phyloP scores from a whole-genome alignment of 2,329 filamentous ascomycete species.

The Botrytis fabae region DNA sequence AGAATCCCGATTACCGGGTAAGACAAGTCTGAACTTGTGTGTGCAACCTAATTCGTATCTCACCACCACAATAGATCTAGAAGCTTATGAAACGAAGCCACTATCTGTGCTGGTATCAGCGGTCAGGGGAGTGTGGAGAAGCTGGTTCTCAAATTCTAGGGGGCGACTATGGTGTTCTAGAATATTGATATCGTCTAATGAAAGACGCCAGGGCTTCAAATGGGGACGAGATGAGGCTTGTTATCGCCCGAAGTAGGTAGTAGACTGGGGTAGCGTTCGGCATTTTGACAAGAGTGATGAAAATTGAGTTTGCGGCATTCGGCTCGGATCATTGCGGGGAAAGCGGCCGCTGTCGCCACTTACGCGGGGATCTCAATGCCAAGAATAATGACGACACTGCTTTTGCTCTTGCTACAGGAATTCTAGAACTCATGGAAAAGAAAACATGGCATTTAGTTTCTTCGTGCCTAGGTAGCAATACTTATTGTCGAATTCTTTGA shows the following conservation, averaged over 20 bases:
- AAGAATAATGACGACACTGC: constrained; percentile 9
- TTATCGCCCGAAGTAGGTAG: background rate
- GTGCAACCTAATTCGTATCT: background rate
- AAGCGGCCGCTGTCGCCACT: constrained; percentile 7
- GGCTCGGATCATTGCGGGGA: background rate
- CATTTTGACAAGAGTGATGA: background rate
- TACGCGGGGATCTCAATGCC: background rate
- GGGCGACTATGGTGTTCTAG: background rate
- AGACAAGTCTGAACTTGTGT: background rate
- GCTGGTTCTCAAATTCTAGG: background rate
- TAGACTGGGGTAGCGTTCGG: background rate
- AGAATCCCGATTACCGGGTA: background rate
- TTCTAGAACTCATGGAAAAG: constrained; percentile 2
- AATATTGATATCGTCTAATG: background rate
- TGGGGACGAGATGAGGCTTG: background rate
- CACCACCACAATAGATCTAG: background rate
- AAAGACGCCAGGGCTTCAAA: background rate
- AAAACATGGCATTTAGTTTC: constrained; percentile 6
- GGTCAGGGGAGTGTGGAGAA: background rate
- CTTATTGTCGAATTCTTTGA: background rate
- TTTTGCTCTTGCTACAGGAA: background rate
- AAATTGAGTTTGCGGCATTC: constrained; percentile 13
- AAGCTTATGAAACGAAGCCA: background rate
- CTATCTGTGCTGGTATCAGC: background rate
- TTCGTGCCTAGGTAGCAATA: background rate